Evolutionary conservation across 495 filamentous ascomycete species (phyloP), one percentile per base, ranked within the genome.

Genomic region (Tuber calosporum): DNA sequence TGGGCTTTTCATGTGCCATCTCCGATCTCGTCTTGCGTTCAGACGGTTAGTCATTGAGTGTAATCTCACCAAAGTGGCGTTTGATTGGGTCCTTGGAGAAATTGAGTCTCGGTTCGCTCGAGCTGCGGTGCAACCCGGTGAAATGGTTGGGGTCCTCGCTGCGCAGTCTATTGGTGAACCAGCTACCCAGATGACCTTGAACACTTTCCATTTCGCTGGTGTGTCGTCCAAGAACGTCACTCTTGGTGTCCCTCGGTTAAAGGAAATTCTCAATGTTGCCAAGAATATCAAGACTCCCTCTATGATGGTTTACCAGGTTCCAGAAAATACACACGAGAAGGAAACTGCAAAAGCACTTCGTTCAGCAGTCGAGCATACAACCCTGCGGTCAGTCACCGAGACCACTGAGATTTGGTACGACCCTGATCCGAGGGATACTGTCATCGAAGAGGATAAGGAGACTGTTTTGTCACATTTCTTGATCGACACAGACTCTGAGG

Each of bases 131-230:
- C 90, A 88, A 75, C 92, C 95, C 42, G 95, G 95, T 77, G 95
- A 99, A 83, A 99, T 99, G 95, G 96, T 98, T 71, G 95, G 95
- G 82, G 96, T 98, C 42, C 87, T 99, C 80, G 95, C 95, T 72
- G 95, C 95, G 17, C 95, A 99, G 84, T 97, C 94, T 38, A 98
- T 99, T 83, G 95, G 95, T 85, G 95, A 99, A 83, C 95, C 95
- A 30, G 95, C 95, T 66, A 99, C 95, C 2, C 95, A 99, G 85
- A 99, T 99, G 95, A 99, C 95, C 0, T 83, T 99, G 68, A 99
- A 99, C 84, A 99, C 95, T 39, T 99, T 99, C 90, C 95, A 99
- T 87, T 98, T 99, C 84, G 93, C 95, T 83, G 95, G 95, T 96
- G 93, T 99, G 66, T 96, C 96, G 1, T 97, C 95, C 36, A 99